These are phyloP conservation scores for Casaregolazyma lundiana DNA, from an alignment of 1,139 yeast species.

Conservation along the genomic window DNA sequence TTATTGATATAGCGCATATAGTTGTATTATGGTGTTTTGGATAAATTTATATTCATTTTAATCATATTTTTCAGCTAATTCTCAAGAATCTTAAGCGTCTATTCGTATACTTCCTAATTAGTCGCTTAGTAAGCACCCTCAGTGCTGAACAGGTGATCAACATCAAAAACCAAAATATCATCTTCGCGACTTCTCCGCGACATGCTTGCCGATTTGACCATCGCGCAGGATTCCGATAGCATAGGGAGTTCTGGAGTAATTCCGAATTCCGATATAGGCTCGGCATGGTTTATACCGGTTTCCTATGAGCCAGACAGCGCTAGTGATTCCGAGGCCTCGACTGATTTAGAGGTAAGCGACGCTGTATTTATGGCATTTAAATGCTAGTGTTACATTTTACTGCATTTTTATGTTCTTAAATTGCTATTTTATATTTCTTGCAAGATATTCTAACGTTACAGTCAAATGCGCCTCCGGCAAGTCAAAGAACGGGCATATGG, in stretches of 20 bases:
- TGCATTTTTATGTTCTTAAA: not conserved
- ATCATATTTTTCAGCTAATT: too few species aligned
- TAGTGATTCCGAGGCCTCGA: conserved; percentile 8
- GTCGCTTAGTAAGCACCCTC: not conserved
- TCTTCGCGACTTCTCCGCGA: not conserved
- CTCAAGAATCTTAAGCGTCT: too few species aligned
- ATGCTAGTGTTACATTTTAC: not conserved
- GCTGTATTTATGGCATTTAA: not conserved
- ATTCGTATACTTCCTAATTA: not conserved
- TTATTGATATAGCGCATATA: too few species aligned
- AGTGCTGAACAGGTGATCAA: not conserved
- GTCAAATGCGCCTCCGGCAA: not conserved
- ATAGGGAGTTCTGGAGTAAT: not conserved
- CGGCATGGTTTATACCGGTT: conserved; percentile 6
- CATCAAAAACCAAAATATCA: not conserved
- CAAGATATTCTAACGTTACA: not conserved
- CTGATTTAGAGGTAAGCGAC: conserved; percentile 2
- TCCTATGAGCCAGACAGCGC: not conserved
- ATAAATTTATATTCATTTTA: not conserved
- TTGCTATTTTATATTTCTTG: not conserved
- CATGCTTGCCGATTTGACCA: not conserved
- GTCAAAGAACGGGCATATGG: conserved; percentile 1
- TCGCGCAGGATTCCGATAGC: not conserved
- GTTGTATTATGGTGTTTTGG: too few species aligned
- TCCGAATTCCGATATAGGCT: conserved; percentile 9